Conservation (phyloP, 1,284 basidiomycete genomes). For the Volvariella volvacea region DNA sequence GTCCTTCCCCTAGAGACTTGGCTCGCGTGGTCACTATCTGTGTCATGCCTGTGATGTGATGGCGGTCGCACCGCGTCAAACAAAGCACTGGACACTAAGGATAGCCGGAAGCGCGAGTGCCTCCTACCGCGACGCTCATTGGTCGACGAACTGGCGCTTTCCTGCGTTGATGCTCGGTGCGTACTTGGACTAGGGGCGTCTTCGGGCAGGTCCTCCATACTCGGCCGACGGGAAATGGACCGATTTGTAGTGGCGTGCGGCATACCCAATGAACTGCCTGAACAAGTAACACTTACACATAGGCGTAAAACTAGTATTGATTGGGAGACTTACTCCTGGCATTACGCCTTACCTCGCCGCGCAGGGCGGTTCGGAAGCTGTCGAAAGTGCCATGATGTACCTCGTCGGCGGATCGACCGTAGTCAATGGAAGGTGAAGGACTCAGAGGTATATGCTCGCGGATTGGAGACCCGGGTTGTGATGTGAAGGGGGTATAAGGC, state of each 20-base stretch:
- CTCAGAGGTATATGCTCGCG: too few species aligned
- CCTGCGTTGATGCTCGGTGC: too few species aligned
- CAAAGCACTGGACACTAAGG: conserved; percentile 29
- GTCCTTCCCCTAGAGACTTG: conserved; percentile 14
- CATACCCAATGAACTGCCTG: too few species aligned
- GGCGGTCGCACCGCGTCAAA: conserved; percentile 29
- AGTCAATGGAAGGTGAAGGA: too few species aligned
- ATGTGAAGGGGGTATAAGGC: conserved; percentile 23
- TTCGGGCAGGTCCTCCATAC: conserved; percentile 30
- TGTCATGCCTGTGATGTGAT: conserved; percentile 15
- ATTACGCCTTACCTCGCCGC: too few species aligned
- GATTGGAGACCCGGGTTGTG: conserved; percentile 8
- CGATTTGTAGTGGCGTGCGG: conserved; percentile 14
- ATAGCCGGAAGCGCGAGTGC: conserved; percentile 29
- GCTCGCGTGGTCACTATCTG: conserved; percentile 9
- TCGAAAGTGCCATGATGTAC: too few species aligned
- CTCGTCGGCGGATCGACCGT: too few species aligned
- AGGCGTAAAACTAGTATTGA: too few species aligned
- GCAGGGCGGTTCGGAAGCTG: too few species aligned
- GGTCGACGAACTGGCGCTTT: conserved; percentile 2
- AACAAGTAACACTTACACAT: too few species aligned
- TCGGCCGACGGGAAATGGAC: conserved; percentile 31
- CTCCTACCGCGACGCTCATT: conserved; percentile 21
- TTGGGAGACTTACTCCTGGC: too few species aligned
- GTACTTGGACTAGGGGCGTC: conserved; percentile 14